Evolutionary conservation across 805 yeast genomes (phyloP), one percentile per base, ranked within the genome.

Genomic region (Suhomyces kilbournensis): DNA sequence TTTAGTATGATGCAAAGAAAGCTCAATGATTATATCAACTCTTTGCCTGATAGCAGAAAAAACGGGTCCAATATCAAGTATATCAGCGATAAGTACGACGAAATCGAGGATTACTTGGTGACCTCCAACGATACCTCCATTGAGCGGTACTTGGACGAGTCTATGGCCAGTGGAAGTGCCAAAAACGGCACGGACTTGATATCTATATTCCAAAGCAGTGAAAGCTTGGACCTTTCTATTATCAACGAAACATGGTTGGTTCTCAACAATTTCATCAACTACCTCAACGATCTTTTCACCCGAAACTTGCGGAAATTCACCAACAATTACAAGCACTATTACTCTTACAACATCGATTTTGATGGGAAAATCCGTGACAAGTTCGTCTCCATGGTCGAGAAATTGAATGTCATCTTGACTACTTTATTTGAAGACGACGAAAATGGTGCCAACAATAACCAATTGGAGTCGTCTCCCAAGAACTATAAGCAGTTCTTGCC

Each of bases 201-300:
- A 14, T 15, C 38, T 25, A 61, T 70, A 3, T 75, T 73, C 53
- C 71, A 68, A 17, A 68, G 65, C 54, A 65, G 66, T 54, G 79
- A 74, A 38, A 73, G 70, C 51, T 61, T 75, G 50, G 79, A 75
- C 48, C 63, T 72, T 43, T 69, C 78, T 14, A 66, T 73, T 26
- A 62, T 74, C 45, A 75, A 70, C 58, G 79, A 75, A 55, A 67
- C 78, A 0, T 75, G 79, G 79, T 61, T 74, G 46, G 72, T 75
- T 5, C 61, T 75, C 22, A 54, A 63, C 35, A 75, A 75, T 55
- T 72, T 69, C 52, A 60, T 74, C 17, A 59, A 59, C 12, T 74
- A 69, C 50, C 56, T 74, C 25, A 67, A 69, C 25, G 75, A 64
- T 7, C 53, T 66, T 17, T 69, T 71, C 55, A 51, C 61, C 34